Percentiles rank a stretch among this genome's conserved stretches.
Conservation (phyloP, 2,329 filamentous ascomycete species). For the Ophiostoma quercus region DNA sequence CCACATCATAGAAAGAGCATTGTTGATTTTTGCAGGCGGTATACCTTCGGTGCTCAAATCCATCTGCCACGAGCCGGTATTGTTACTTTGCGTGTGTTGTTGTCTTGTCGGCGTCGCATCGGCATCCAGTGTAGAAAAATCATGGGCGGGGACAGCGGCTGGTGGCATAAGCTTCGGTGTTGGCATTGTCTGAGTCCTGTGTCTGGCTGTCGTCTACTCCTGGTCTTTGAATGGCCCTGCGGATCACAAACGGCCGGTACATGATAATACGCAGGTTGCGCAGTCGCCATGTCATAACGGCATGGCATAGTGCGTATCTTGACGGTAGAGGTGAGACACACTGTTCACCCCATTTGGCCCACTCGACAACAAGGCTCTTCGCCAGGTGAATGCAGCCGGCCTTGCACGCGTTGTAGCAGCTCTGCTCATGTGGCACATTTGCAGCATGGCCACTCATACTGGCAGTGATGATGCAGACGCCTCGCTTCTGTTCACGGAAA, state of each 20-base stretch:
- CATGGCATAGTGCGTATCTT: slow-evolving; percentile 39
- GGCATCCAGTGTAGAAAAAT: neutral
- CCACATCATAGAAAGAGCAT: slow-evolving; percentile 44
- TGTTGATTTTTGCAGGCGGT: slow-evolving; percentile 41
- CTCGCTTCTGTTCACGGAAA: slow-evolving; percentile 57
- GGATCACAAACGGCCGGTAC: slow-evolving; percentile 44
- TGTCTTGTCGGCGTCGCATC: neutral
- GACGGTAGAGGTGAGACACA: slow-evolving; percentile 29
- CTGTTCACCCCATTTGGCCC: slow-evolving; percentile 64
- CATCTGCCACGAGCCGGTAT: neutral
- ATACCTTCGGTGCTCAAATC: slow-evolving; percentile 38
- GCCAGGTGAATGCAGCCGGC: slow-evolving; percentile 57
- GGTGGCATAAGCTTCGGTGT: slow-evolving; percentile 31
- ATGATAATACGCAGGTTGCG: slow-evolving; percentile 46
- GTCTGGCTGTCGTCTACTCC: neutral
- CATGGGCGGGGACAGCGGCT: neutral
- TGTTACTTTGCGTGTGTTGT: neutral
- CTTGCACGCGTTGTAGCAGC: slow-evolving; percentile 69
- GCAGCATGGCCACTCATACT: slow-evolving; percentile 74
- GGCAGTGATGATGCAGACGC: slow-evolving; percentile 71
- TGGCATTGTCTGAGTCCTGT: neutral
- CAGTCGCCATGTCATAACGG: slow-evolving; percentile 41
- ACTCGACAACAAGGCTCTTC: slow-evolving; percentile 70
- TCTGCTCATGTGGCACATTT: slow-evolving; percentile 70
- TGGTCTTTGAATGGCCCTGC: slow-evolving; percentile 29